These are phyloP conservation scores for Lactarius hengduanensis DNA, from an alignment of 768 basidiomycete genomes.

Conservation along the genomic window DNA sequence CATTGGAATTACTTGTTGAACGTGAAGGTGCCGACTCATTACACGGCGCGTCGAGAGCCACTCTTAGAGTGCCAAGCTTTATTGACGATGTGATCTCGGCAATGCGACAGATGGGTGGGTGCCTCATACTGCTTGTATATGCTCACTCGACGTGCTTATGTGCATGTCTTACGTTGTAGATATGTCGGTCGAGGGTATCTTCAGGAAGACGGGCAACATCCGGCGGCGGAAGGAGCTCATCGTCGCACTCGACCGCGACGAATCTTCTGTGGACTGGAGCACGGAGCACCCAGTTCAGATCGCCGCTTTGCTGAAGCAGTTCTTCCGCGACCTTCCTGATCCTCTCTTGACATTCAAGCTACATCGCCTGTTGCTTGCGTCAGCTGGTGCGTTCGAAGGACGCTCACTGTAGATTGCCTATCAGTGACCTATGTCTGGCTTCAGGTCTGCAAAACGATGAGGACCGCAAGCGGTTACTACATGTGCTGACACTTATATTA, in stretches of 20 bases:
- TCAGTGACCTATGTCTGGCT: slow-evolving; percentile 27
- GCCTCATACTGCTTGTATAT: background rate
- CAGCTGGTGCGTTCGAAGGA: slow-evolving; percentile 65
- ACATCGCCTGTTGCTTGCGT: slow-evolving; percentile 82
- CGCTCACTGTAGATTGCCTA: background rate
- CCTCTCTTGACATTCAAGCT: slow-evolving; percentile 94
- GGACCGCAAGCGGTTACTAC: slow-evolving; percentile 81
- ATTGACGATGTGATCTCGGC: slow-evolving; percentile 98
- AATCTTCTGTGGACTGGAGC: slow-evolving; percentile 84
- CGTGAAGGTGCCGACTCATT: slow-evolving; percentile 94
- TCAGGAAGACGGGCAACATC: slow-evolving; percentile 98
- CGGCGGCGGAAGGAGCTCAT: slow-evolving; percentile 86
- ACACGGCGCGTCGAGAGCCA: slow-evolving; percentile 81
- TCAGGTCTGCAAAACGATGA: slow-evolving; percentile 73
- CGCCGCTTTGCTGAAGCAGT: slow-evolving; percentile 95
- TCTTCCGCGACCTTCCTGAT: slow-evolving; percentile 93
- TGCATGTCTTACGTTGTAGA: slow-evolving; percentile 47
- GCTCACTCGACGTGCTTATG: slow-evolving; percentile 11
- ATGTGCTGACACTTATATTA: slow-evolving; percentile 80
- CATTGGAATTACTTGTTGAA: slow-evolving; percentile 92
- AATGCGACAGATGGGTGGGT: slow-evolving; percentile 98
- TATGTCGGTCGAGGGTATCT: slow-evolving; percentile 99
- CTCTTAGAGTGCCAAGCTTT: slow-evolving; percentile 91
- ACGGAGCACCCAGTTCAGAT: slow-evolving; percentile 97
- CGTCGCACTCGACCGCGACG: slow-evolving; percentile 93